Conservation (phyloP, 805 yeast genomes). For the Ogataea trehaloabstinens region DNA sequence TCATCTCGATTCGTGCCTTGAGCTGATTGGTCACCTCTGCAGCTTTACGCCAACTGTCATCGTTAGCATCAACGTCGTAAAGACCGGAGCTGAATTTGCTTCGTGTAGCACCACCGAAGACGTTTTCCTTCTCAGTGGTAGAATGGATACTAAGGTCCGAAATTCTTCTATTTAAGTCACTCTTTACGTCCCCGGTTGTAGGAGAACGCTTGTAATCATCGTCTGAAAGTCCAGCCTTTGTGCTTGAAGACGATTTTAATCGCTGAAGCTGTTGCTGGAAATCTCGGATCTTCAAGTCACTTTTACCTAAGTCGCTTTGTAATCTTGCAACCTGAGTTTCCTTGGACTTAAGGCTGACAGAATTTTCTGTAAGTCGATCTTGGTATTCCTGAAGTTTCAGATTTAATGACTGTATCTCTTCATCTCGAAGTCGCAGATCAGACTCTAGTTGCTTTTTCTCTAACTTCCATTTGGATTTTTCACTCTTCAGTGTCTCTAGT, state of each 20-base stretch:
- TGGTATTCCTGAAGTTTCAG: slow-evolving; percentile 39
- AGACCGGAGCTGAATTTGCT: slow-evolving; percentile 22
- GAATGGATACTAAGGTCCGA: slow-evolving; percentile 33
- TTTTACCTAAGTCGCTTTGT: slow-evolving; percentile 58
- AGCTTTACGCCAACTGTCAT: slow-evolving; percentile 84
- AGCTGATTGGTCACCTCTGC: slow-evolving; percentile 85
- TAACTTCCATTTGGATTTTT: slow-evolving; percentile 48
- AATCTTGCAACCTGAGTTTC: slow-evolving; percentile 66
- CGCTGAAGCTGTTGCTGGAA: slow-evolving; percentile 21
- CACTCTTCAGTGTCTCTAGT: slow-evolving; percentile 49
- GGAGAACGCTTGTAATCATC: background rate
- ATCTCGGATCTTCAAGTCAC: slow-evolving; percentile 41
- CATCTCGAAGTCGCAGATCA: slow-evolving; percentile 26
- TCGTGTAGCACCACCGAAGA: slow-evolving; percentile 17
- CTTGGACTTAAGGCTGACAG: slow-evolving; percentile 56
- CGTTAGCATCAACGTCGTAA: slow-evolving; percentile 42
- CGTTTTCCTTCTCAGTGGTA: slow-evolving; percentile 23
- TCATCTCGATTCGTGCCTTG: slow-evolving; percentile 82
- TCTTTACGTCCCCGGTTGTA: slow-evolving; percentile 4
- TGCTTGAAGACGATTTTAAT: slow-evolving; percentile 6
- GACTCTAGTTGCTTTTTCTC: slow-evolving; percentile 30
- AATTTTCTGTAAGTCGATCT: slow-evolving; percentile 50
- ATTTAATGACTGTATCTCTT: slow-evolving; percentile 35
- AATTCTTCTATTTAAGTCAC: slow-evolving; percentile 32
- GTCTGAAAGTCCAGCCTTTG: background rate